Conservation (phyloP, 75 land plant genomes). For the Chamaecyparis obtusa region DNA sequence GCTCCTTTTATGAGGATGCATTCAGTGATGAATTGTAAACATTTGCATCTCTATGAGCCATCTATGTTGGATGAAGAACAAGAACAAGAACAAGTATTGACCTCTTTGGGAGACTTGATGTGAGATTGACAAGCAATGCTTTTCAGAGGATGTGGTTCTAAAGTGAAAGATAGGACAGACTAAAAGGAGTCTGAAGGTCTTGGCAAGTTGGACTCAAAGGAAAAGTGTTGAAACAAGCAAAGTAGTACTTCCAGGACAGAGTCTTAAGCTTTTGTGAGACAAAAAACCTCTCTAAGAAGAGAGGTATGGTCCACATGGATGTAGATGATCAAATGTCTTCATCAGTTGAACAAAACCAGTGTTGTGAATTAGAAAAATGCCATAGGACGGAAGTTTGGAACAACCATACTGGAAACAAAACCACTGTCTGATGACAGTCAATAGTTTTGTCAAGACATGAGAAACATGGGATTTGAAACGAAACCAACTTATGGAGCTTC, state of each 20-base stretch:
- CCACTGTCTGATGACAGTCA: no score
- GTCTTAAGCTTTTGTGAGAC: background rate
- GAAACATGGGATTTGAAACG: no score
- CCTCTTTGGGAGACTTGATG: background rate
- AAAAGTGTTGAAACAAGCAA: background rate
- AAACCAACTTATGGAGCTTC: no score
- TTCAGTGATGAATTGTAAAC: no score
- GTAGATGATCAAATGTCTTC: no score
- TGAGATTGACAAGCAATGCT: background rate
- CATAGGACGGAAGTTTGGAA: no score
- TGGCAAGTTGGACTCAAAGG: background rate
- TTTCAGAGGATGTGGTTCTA: background rate
- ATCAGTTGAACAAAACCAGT: no score
- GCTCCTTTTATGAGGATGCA: background rate
- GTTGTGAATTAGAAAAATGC: no score
- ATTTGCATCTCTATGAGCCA: background rate
- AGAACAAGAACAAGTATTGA: background rate
- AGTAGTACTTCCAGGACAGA: background rate
- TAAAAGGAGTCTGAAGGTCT: background rate
- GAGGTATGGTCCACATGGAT: no score
- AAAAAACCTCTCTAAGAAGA: no score
- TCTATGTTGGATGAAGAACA: background rate
- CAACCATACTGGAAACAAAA: no score
- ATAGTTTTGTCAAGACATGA: no score
- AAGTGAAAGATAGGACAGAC: background rate